These are phyloP conservation scores for Lactifluus pinguis DNA, from an alignment of 768 basidiomycete genomes.

Conservation along the genomic window DNA sequence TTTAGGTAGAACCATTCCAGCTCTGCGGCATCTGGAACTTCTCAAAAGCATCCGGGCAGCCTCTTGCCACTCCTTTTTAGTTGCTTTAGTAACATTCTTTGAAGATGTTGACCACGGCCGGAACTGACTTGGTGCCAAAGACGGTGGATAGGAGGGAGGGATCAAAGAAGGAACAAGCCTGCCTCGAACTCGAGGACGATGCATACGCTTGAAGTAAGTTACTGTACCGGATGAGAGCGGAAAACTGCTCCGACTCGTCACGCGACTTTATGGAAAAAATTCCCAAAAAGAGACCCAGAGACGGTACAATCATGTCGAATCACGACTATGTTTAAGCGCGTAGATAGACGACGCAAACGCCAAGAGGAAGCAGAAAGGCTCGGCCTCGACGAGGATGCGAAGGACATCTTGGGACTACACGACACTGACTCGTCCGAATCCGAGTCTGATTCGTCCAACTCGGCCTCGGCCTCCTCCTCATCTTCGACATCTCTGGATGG, in stretches of 20 bases:
- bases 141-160: not conserved
- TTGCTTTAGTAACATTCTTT: not conserved
- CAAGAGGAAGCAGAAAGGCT: conserved; percentile 57
- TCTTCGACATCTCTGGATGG: not conserved
- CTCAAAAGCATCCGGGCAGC: not conserved
- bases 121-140: not conserved
- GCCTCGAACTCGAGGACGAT: not conserved
- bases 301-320: not conserved
- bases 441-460: conserved; percentile 32
- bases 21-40: not conserved
- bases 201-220: not conserved
- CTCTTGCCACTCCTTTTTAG: not conserved
- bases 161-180: not conserved
- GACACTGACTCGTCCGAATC: conserved; percentile 71
- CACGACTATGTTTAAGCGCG: conserved; percentile 66
- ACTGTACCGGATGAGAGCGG: not conserved
- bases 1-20: not conserved
- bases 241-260: not conserved
- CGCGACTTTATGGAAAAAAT: not conserved
- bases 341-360: conserved; percentile 55
- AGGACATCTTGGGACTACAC: conserved; percentile 53
- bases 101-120: not conserved
- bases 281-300: not conserved
- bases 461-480: conserved; percentile 25
- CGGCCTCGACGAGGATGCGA: conserved; percentile 55